phyloP scores from a whole-genome alignment of 352 stramenopile species.

The Aphanomyces euteiches region DNA sequence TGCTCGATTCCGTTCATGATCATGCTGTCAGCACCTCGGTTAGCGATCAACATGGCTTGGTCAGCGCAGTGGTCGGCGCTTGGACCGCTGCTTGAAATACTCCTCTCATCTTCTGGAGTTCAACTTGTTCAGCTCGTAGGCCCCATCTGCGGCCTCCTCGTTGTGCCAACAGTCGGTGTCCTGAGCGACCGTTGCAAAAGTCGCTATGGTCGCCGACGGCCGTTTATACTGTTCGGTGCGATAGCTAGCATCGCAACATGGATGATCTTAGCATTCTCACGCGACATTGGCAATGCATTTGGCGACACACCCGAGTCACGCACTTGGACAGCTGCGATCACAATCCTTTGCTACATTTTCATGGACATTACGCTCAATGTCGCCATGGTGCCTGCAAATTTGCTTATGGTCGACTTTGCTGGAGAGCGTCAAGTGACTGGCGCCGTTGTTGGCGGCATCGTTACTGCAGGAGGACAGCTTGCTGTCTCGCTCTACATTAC shows the following conservation, averaged over 20 bases:
- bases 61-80: constrained; percentile 50
- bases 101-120: constrained; percentile 47
- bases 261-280: constrained; percentile 47
- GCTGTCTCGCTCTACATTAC: constrained; percentile 58
- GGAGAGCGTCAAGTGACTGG: constrained; percentile 48
- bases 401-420: constrained; percentile 57
- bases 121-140: constrained; percentile 55
- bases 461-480: constrained; percentile 45
- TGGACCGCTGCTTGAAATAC: constrained; percentile 49
- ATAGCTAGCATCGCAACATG: constrained; percentile 42
- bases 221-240: constrained; percentile 40
- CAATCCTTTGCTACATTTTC: constrained; percentile 52
- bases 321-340: constrained; percentile 33
- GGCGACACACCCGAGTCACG: constrained; percentile 34
- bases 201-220: constrained; percentile 40
- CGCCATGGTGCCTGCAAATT: constrained; percentile 40
- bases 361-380: constrained; percentile 61
- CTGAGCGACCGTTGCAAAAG: constrained; percentile 41
- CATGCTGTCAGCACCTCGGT: constrained; percentile 45
- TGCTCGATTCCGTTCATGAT: constrained; percentile 31
- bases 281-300: constrained; percentile 44
- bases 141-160: constrained; percentile 46
- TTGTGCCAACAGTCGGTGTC: constrained; percentile 47
- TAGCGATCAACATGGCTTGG: constrained; percentile 58
- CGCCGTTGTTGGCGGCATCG: constrained; percentile 43